Conservation (phyloP, 345 rosid genomes). For the Salix suchowensis region DNA sequence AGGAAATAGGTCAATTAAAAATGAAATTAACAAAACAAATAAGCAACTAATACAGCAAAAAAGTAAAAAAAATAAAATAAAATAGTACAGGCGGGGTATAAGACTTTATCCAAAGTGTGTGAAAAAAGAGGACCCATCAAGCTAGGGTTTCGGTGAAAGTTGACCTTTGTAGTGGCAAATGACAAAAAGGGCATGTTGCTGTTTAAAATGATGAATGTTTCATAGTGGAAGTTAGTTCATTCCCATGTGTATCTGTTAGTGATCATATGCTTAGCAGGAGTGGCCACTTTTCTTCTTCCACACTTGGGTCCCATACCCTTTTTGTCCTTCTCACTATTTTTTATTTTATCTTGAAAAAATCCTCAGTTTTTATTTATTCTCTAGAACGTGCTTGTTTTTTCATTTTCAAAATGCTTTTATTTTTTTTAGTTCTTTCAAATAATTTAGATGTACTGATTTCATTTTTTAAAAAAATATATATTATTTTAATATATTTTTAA, state of each 20-base stretch:
- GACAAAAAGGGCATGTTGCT: constrained; percentile 15
- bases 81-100: too few relatives aligned
- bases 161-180: constrained; percentile 7
- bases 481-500: too few relatives aligned
- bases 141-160: constrained; percentile 9
- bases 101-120: neutral
- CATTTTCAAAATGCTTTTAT: too few relatives aligned
- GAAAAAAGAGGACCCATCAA: neutral
- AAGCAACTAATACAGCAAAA: too few relatives aligned
- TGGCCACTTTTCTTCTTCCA: constrained; percentile 10
- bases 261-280: constrained; percentile 15
- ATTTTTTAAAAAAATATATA: too few relatives aligned
- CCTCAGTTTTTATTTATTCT: neutral
- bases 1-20: too few relatives aligned
- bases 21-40: too few relatives aligned
- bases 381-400: too few relatives aligned
- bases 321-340: constrained; percentile 26
- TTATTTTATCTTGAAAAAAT: too few relatives aligned
- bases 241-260: constrained; percentile 34
- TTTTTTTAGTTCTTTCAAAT: too few relatives aligned
- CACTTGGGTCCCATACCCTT: constrained; percentile 18
- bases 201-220: constrained; percentile 23
- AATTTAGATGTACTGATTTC: too few relatives aligned
- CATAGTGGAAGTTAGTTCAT: constrained; percentile 20
- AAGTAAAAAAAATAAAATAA: too few relatives aligned